Evolutionary conservation across 345 rosid species (phyloP).

Genomic region (Arabis hirsuta): DNA sequence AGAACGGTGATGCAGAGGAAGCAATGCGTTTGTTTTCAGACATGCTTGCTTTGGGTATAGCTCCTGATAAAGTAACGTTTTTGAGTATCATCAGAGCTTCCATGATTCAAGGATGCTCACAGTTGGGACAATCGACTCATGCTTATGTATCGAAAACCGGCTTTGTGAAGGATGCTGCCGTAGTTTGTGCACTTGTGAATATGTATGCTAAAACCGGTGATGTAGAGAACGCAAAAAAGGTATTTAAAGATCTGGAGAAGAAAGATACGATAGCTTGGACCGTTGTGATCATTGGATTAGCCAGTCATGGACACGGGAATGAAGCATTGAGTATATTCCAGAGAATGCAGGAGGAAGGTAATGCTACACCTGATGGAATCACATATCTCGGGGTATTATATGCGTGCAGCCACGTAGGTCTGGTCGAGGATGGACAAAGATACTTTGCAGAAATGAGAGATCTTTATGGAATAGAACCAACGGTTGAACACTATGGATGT

Average conservation of each 20-base stretch:
- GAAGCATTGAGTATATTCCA: constrained; percentile 53
- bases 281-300: constrained; percentile 53
- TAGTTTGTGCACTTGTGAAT: constrained; percentile 42
- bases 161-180: constrained; percentile 35
- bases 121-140: constrained; percentile 41
- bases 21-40: constrained; percentile 40
- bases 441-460: constrained; percentile 50
- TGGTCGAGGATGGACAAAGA: constrained; percentile 51
- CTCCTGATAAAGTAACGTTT: constrained; percentile 49
- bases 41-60: constrained; percentile 41
- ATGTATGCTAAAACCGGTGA: constrained; percentile 48
- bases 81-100: constrained; percentile 53
- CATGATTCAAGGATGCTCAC: constrained; percentile 41
- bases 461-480: constrained; percentile 47
- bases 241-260: constrained; percentile 31
- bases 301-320: constrained; percentile 59
- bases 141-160: constrained; percentile 37
- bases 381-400: constrained; percentile 50
- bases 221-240: constrained; percentile 26
- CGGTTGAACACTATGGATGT: constrained; percentile 53
- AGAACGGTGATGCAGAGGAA: constrained; percentile 43
- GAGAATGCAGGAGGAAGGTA: constrained; percentile 49
- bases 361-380: constrained; percentile 51
- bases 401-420: constrained; percentile 61
- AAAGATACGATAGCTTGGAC: constrained; percentile 61